Percentiles rank a stretch among this genome's conserved stretches.
phyloP scores from a whole-genome alignment of 805 yeast species.

The Yarrowia porcina region DNA sequence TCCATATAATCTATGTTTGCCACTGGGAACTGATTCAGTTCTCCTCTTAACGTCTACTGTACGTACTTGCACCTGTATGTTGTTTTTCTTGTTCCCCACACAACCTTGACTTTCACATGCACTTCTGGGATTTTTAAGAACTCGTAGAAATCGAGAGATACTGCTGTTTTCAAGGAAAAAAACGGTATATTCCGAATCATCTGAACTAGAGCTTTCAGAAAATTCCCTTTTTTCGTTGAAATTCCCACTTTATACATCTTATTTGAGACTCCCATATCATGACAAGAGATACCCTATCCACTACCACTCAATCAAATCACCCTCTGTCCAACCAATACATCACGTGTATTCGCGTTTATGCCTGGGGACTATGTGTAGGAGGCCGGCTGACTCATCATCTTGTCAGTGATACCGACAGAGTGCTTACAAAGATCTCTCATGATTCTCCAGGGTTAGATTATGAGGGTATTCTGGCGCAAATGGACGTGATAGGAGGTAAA shows the following conservation, averaged over 20 bases:
- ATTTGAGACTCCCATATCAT: not conserved
- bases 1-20: too few species aligned
- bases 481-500: not conserved
- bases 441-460: not conserved
- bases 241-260: too few species aligned
- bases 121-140: not conserved
- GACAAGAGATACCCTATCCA: not conserved
- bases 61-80: too few species aligned
- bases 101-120: not conserved
- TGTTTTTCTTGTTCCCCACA: too few species aligned
- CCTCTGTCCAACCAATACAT: constrained; percentile 1
- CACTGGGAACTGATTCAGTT: too few species aligned
- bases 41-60: too few species aligned
- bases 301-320: not conserved
- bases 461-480: not conserved
- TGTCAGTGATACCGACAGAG: constrained; percentile 12
- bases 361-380: constrained; percentile 22
- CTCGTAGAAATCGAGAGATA: too few species aligned
- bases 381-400: constrained; percentile 21
- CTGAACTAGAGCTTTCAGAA: too few species aligned
- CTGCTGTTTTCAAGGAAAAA: too few species aligned
- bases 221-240: too few species aligned
- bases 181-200: too few species aligned
- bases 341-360: constrained; percentile 2
- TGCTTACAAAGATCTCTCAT: not conserved